These are phyloP conservation scores for Mesembryanthemum crystallinum DNA, from an alignment of 148 eudicot species.

Conservation along the genomic window DNA sequence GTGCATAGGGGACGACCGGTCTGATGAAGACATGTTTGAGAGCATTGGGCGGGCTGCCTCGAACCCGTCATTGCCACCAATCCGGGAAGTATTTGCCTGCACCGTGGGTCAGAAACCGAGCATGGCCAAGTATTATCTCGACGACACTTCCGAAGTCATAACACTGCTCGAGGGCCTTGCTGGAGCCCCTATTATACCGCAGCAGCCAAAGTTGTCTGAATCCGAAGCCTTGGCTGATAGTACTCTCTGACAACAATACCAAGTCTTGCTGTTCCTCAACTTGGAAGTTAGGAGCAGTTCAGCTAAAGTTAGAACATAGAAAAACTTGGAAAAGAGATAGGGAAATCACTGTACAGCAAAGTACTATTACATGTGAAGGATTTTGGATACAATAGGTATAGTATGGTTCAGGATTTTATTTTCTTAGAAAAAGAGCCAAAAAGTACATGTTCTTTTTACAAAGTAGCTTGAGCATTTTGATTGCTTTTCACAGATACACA, in stretches of 20 bases:
- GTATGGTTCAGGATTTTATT: not conserved
- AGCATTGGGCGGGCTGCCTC: conserved; percentile 18
- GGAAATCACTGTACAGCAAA: conserved; percentile 24
- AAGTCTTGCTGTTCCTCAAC: not conserved
- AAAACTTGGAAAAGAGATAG: not conserved
- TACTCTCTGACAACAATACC: not conserved
- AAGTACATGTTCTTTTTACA: conserved; percentile 15
- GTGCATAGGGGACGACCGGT: conserved; percentile 34
- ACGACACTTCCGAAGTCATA: conserved; percentile 61
- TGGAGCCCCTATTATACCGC: conserved; percentile 16
- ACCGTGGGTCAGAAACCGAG: conserved; percentile 85
- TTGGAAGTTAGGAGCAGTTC: not conserved
- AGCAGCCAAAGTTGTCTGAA: conserved; percentile 10
- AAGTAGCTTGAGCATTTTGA: not conserved
- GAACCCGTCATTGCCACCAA: conserved; percentile 21
- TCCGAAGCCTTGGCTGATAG: not conserved
- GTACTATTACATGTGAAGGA: conserved; percentile 16
- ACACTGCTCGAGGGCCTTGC: conserved; percentile 56
- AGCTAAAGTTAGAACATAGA: not conserved
- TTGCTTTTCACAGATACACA: conserved; percentile 5
- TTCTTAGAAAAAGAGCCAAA: conserved; percentile 12
- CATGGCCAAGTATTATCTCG: conserved; percentile 72
- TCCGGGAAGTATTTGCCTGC: conserved; percentile 62
- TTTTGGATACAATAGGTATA: conserved; percentile 8
- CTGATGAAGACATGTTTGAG: conserved; percentile 38